Conservation (phyloP, 768 basidiomycete species). For the Mycena chlorophos region DNA sequence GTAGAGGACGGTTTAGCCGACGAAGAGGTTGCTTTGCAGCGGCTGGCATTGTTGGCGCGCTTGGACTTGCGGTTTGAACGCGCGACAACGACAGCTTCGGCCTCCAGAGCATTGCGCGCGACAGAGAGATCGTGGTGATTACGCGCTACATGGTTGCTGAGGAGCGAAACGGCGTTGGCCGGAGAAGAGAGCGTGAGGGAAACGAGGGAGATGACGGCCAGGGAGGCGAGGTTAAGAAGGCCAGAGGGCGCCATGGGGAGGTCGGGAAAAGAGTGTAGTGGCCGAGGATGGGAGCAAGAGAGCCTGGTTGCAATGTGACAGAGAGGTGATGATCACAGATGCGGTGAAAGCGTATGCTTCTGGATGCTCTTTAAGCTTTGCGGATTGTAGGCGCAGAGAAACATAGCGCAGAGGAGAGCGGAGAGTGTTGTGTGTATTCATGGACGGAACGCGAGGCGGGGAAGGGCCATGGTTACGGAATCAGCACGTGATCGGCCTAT, state of each 20-base stretch:
- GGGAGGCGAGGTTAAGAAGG: slow-evolving; percentile 57
- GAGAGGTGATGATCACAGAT: slow-evolving; percentile 9
- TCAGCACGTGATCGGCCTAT: too few species aligned
- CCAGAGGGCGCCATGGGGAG: slow-evolving; percentile 49
- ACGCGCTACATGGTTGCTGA: slow-evolving; percentile 35
- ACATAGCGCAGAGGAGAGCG: too few species aligned
- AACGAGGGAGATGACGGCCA: slow-evolving; percentile 59
- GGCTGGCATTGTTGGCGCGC: slow-evolving; percentile 42
- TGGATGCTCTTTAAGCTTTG: too few species aligned
- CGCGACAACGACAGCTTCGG: slow-evolving; percentile 39
- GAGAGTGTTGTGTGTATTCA: too few species aligned
- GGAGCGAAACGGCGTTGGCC: slow-evolving; percentile 55
- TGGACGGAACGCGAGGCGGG: too few species aligned
- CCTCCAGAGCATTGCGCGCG: too few species aligned
- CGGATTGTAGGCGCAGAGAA: too few species aligned
- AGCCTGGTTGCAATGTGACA: slow-evolving; percentile 22
- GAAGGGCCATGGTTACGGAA: too few species aligned
- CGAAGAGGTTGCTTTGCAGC: slow-evolving; percentile 58
- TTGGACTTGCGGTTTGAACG: slow-evolving; percentile 54
- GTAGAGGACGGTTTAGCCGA: slow-evolving; percentile 23
- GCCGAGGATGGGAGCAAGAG: slow-evolving; percentile 24
- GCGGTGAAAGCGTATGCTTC: too few species aligned
- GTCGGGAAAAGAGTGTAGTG: not conserved
- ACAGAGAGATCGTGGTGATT: slow-evolving; percentile 37
- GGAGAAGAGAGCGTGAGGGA: slow-evolving; percentile 49